phyloP scores from a whole-genome alignment of 441 rosid species.

The Pelargonium myrrhifolium region DNA sequence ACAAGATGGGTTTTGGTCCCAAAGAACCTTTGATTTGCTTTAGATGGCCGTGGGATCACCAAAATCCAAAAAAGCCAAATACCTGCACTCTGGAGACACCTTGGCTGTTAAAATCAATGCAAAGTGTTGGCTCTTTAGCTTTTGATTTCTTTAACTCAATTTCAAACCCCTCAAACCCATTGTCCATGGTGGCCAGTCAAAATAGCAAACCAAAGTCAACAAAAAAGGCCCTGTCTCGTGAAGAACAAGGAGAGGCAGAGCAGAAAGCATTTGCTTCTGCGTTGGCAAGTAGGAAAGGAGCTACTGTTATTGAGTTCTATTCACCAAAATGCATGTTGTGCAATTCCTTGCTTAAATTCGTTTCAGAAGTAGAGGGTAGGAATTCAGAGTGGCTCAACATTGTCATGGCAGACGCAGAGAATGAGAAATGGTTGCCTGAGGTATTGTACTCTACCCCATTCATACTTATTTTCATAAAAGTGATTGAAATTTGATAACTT shows the following conservation, averaged over 20 bases:
- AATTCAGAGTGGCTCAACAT: conserved; percentile 70
- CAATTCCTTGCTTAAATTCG: conserved; percentile 60
- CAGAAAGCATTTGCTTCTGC: conserved; percentile 79
- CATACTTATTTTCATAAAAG: background rate
- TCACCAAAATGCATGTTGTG: conserved; percentile 85
- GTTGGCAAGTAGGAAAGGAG: conserved; percentile 63
- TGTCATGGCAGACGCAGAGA: conserved; percentile 97
- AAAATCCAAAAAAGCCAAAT: conserved; percentile 29
- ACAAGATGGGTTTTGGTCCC: conserved; percentile 28
- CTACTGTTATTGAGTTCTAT: conserved; percentile 77
- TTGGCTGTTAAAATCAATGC: conserved; percentile 73
- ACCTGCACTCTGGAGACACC: conserved; percentile 53
- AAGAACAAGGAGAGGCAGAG: conserved; percentile 83
- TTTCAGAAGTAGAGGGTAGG: conserved; percentile 58
- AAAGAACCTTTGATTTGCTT: conserved; percentile 52
- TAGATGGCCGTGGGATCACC: conserved; percentile 76
- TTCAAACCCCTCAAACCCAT: conserved; percentile 30
- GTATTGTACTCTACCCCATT: conserved; percentile 27
- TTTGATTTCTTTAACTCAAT: conserved; percentile 42
- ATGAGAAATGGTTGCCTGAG: conserved; percentile 92
- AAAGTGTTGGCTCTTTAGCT: conserved; percentile 53
- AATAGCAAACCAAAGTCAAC: conserved; percentile 21
- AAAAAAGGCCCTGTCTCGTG: conserved; percentile 34
- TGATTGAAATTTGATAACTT: conserved; percentile 1
- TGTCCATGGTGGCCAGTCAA: conserved; percentile 19